Evolutionary conservation across 441 rosid species (phyloP).

Genomic region (Jatropha multifida): DNA sequence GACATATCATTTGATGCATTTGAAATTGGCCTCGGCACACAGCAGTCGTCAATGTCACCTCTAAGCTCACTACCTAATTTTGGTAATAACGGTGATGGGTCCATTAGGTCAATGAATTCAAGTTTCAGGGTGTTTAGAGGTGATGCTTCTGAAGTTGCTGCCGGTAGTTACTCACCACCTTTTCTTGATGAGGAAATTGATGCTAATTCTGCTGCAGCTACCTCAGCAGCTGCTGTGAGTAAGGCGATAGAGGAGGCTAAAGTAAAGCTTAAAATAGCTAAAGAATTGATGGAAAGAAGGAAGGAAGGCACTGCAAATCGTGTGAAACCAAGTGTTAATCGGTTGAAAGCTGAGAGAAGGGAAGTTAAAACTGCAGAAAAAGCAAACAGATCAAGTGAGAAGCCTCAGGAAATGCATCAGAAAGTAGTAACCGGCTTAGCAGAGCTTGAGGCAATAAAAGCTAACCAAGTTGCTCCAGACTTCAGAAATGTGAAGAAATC

Average conservation of each 20-base stretch:
- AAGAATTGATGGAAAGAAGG: conserved; percentile 72
- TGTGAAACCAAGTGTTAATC: conserved; percentile 37
- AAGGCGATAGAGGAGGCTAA: conserved; percentile 92
- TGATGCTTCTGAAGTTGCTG: conserved; percentile 39
- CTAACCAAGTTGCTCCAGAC: conserved; percentile 25
- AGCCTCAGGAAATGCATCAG: conserved; percentile 23
- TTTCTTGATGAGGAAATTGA: conserved; percentile 72
- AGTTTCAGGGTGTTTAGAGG: conserved; percentile 32
- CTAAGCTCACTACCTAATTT: conserved; percentile 19
- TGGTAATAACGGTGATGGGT: conserved; percentile 22
- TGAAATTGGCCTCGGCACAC: conserved; percentile 34
- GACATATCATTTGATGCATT: conserved; percentile 40
- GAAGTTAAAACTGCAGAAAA: conserved; percentile 28
- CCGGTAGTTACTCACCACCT: conserved; percentile 55
- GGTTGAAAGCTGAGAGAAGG: conserved; percentile 33
- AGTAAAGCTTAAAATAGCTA: conserved; percentile 67
- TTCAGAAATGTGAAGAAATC: conserved; percentile 22
- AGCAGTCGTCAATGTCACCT: conserved; percentile 29
- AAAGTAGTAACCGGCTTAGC: conserved; percentile 18
- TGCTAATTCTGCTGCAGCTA: conserved; percentile 73
- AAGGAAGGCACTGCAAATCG: conserved; percentile 50
- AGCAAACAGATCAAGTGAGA: conserved; percentile 29
- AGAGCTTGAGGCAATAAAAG: conserved; percentile 23
- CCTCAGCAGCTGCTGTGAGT: conserved; percentile 89
- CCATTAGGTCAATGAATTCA: conserved; percentile 22